A percentile compares a stretch with the other conserved stretches of the same genome.
These are phyloP conservation scores for Senna siamea DNA, from an alignment of 306 rosid genomes.

Conservation along the genomic window DNA sequence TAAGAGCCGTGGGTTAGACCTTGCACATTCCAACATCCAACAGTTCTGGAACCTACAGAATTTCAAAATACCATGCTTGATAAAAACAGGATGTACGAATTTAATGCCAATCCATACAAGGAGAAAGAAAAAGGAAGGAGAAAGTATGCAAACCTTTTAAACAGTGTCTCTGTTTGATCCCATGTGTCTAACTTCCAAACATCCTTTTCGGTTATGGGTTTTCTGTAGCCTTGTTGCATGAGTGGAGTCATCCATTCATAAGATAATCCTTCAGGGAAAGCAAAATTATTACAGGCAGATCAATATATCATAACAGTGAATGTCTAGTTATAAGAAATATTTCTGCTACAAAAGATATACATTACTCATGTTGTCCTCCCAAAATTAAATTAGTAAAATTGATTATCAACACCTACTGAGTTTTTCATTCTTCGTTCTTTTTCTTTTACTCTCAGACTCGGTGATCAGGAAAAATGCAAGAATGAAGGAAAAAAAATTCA, in stretches of 20 bases:
- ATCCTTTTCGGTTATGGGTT: conserved; percentile 74
- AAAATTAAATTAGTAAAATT: neutral
- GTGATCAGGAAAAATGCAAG: conserved; percentile 4
- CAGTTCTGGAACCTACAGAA: conserved; percentile 67
- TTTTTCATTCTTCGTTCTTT: neutral
- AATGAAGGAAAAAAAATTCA: neutral
- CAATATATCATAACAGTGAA: conserved; percentile 4
- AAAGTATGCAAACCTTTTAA: conserved; percentile 50
- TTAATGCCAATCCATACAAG: conserved; percentile 25
- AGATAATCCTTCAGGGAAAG: conserved; percentile 58
- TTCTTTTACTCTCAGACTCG: neutral
- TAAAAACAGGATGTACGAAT: conserved; percentile 20
- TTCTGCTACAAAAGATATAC: neutral
- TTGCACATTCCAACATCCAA: conserved; percentile 72
- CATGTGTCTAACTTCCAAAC: conserved; percentile 89
- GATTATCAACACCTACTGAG: neutral
- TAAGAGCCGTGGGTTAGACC: conserved; percentile 77
- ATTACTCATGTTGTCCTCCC: neutral
- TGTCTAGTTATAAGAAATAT: neutral
- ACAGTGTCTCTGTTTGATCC: conserved; percentile 73
- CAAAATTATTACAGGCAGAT: conserved; percentile 30
- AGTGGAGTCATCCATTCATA: conserved; percentile 92
- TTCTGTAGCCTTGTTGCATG: conserved; percentile 75
- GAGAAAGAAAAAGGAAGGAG: conserved; percentile 25
- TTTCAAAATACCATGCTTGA: conserved; percentile 21